phyloP scores from a whole-genome alignment of 805 yeast species.

The Starmerella stellata region DNA sequence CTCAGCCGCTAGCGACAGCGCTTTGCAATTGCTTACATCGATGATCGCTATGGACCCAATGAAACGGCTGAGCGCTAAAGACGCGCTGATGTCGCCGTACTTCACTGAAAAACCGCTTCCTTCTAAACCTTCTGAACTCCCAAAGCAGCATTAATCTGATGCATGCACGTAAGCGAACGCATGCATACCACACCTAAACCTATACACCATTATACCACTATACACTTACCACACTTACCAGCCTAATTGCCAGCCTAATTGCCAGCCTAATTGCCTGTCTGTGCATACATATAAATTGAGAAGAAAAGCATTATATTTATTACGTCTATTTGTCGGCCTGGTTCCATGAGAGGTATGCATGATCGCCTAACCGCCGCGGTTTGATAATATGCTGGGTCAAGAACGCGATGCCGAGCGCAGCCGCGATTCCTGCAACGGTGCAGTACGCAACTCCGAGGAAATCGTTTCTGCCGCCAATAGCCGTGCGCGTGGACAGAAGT shows the following conservation, averaged over 20 bases:
- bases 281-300: not conserved
- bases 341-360: constrained; percentile 40
- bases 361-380: constrained; percentile 76
- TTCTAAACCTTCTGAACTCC: constrained; percentile 45
- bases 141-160: no score
- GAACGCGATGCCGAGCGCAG: constrained; percentile 56
- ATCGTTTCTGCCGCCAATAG: constrained; percentile 75
- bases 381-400: constrained; percentile 62
- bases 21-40: constrained; percentile 53
- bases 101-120: constrained; percentile 62
- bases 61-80: constrained; percentile 45
- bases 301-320: not conserved
- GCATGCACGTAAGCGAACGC: no score
- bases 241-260: no score
- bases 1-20: constrained; percentile 76
- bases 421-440: constrained; percentile 62
- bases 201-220: no score
- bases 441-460: constrained; percentile 71
- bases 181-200: no score
- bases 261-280: no score
- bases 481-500: constrained; percentile 62
- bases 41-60: constrained; percentile 65
- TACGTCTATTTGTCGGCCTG: constrained; percentile 9
- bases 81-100: constrained; percentile 46
- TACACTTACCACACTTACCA: no score